phyloP scores from a whole-genome alignment of 495 filamentous ascomycete genomes.

The Penicillium manginii region DNA sequence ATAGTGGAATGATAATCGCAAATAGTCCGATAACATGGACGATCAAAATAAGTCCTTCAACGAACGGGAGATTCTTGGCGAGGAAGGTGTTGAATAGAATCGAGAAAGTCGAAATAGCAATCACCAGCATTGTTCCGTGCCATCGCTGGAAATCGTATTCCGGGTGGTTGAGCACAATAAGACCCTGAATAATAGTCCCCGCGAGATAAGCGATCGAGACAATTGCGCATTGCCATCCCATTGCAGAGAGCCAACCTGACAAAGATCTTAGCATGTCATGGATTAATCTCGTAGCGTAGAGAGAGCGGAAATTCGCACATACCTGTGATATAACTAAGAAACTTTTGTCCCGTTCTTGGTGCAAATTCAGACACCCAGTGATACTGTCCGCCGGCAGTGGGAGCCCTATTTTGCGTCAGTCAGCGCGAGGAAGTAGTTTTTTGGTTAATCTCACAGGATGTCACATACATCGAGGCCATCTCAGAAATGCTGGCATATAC shows the following conservation, averaged over 20 bases:
- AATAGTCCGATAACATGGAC: slow-evolving; percentile 67
- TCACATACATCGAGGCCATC: slow-evolving; percentile 59
- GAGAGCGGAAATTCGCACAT: slow-evolving; percentile 6
- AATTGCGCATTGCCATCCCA: slow-evolving; percentile 63
- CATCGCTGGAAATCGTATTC: slow-evolving; percentile 53
- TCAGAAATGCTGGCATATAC: slow-evolving; percentile 58
- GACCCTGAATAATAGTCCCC: slow-evolving; percentile 61
- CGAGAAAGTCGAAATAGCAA: slow-evolving; percentile 52
- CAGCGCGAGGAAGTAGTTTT: neutral
- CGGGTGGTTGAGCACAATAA: slow-evolving; percentile 57
- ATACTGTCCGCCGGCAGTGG: slow-evolving; percentile 56
- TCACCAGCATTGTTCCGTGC: slow-evolving; percentile 64
- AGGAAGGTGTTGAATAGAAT: slow-evolving; percentile 61
- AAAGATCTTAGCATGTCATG: slow-evolving; percentile 3
- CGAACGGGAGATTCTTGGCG: slow-evolving; percentile 54
- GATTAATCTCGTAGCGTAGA: neutral
- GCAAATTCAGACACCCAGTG: slow-evolving; percentile 66
- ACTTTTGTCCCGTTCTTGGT: slow-evolving; percentile 55
- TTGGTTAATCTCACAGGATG: neutral
- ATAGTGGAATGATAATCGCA: slow-evolving; percentile 61
- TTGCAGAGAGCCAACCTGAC: slow-evolving; percentile 60
- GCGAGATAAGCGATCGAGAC: slow-evolving; percentile 58
- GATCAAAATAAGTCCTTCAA: slow-evolving; percentile 62
- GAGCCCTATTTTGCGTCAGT: slow-evolving; percentile 35
- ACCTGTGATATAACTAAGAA: slow-evolving; percentile 63